phyloP scores from a whole-genome alignment of 768 basidiomycete species.

The Austroboletus eburneus region DNA sequence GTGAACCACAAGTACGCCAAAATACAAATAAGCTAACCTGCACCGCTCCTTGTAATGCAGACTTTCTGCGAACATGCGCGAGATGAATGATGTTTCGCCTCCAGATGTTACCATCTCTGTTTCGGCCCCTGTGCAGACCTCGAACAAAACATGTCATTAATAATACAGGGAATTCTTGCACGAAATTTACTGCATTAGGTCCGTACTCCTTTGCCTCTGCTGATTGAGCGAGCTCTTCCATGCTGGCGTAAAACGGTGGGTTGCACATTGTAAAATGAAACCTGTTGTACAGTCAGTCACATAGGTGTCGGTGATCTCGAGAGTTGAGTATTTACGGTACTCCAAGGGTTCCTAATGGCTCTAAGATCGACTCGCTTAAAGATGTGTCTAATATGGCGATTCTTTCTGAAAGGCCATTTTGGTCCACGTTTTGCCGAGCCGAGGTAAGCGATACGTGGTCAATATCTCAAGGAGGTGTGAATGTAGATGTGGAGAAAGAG shows the following conservation, averaged over 20 bases:
- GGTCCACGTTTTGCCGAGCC: slow-evolving; percentile 54
- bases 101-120: slow-evolving; percentile 88
- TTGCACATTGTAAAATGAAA: slow-evolving; percentile 92
- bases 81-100: slow-evolving; percentile 80
- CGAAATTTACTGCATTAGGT: slow-evolving; percentile 63
- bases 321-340: slow-evolving; percentile 2
- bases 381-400: slow-evolving; percentile 45
- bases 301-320: not conserved
- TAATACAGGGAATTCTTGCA: not conserved
- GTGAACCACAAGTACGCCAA: not conserved
- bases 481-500: not conserved
- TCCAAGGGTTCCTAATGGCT: slow-evolving; percentile 7
- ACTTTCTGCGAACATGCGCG: slow-evolving; percentile 75
- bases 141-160: not conserved
- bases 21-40: slow-evolving; percentile 38
- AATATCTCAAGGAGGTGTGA: slow-evolving; percentile 48
- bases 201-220: slow-evolving; percentile 58
- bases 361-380: slow-evolving; percentile 42
- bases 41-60: slow-evolving; percentile 45
- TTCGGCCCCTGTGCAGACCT: slow-evolving; percentile 85
- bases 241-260: slow-evolving; percentile 88
- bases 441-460: slow-evolving; percentile 55
- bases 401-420: slow-evolving; percentile 50
- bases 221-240: slow-evolving; percentile 58
- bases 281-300: slow-evolving; percentile 23